Percentiles rank a stretch among this genome's conserved stretches.
These are phyloP conservation scores for Solanum sejunctum DNA, from an alignment of 257 asterid species.

Conservation along the genomic window DNA sequence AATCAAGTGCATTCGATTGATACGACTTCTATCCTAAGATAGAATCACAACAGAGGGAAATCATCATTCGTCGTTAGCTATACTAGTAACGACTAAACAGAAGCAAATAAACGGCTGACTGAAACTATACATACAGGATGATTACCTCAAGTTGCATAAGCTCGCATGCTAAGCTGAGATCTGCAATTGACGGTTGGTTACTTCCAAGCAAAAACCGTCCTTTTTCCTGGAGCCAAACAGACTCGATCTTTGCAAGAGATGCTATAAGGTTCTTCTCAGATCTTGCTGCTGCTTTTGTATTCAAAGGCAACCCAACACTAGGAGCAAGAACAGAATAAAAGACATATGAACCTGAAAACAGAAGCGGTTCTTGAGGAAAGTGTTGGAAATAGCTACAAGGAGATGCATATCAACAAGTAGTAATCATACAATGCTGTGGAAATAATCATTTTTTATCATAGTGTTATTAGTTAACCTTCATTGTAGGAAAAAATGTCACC, in stretches of 20 bases:
- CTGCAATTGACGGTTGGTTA: constrained; percentile 78
- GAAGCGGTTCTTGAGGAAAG: not conserved
- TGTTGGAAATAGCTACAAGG: not conserved
- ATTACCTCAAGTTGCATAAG: constrained; percentile 58
- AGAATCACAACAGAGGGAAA: not conserved
- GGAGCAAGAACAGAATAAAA: constrained; percentile 46
- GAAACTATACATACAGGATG: not conserved
- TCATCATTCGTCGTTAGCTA: not conserved
- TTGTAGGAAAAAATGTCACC: not conserved
- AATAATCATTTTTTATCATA: not conserved
- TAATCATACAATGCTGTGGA: not conserved
- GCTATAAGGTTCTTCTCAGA: constrained; percentile 47
- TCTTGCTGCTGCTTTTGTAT: constrained; percentile 56
- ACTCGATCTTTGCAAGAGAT: constrained; percentile 49
- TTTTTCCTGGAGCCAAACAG: constrained; percentile 63
- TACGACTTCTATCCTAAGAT: not conserved
- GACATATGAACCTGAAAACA: constrained; percentile 36
- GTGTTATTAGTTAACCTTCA: not conserved
- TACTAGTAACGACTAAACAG: not conserved
- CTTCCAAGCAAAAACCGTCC: constrained; percentile 71
- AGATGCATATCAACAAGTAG: not conserved
- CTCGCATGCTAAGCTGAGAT: constrained; percentile 80
- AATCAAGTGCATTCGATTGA: not conserved
- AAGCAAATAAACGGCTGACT: not conserved
- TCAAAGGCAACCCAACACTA: constrained; percentile 44